Percentiles rank a stretch among this genome's conserved stretches.
Conservation (phyloP, 2,329 filamentous ascomycete species). For the Colletotrichum destructivum region DNA sequence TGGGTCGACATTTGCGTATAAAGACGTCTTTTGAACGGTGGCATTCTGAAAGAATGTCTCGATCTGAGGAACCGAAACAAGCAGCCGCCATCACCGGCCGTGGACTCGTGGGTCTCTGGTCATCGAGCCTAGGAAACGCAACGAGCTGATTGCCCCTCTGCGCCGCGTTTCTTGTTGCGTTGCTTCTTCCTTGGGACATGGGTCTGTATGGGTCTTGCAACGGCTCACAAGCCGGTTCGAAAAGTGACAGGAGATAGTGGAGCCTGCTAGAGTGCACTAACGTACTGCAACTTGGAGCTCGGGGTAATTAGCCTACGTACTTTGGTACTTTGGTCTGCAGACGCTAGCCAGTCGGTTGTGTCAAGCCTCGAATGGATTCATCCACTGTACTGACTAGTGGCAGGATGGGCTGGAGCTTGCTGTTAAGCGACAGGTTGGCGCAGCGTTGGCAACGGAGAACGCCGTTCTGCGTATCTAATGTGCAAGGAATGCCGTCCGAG, state of each 20-base stretch:
- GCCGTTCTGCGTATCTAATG: conserved; percentile 11
- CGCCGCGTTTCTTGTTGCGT: conserved; percentile 7
- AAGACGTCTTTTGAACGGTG: background rate
- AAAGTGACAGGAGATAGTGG: conserved; percentile 37
- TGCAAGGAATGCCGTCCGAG: background rate
- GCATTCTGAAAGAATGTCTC: background rate
- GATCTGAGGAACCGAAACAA: background rate
- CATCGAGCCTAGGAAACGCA: background rate
- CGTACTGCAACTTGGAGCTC: conserved; percentile 21
- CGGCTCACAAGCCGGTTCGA: conserved; percentile 41
- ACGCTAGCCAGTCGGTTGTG: conserved; percentile 12
- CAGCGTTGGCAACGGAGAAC: conserved; percentile 19
- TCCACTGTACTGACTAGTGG: conserved; percentile 7
- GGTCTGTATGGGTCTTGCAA: conserved; percentile 13
- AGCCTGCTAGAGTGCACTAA: conserved; percentile 18
- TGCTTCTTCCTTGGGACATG: conserved; percentile 11
- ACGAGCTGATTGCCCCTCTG: conserved; percentile 29
- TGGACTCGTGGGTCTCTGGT: background rate
- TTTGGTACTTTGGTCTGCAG: conserved; percentile 1
- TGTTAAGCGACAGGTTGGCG: conserved; percentile 26
- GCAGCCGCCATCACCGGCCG: background rate
- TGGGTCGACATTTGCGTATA: background rate
- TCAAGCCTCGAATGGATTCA: background rate
- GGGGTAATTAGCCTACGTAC: conserved; percentile 2
- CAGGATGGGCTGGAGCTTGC: conserved; percentile 22